phyloP scores from a whole-genome alignment of 805 yeast genomes.

The Alloascoidea hylecoeti region DNA sequence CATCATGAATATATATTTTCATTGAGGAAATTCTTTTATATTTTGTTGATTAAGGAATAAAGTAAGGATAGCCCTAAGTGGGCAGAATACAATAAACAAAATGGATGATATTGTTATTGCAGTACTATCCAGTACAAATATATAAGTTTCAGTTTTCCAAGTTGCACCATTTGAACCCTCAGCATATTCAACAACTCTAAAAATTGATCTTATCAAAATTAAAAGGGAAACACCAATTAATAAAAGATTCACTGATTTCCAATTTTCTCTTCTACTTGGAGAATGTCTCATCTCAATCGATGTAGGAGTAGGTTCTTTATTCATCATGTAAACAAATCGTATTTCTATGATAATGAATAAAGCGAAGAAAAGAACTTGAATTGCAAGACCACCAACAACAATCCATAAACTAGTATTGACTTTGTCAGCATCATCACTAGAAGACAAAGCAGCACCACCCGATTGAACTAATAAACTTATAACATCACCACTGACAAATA shows the following conservation, averaged over 20 bases:
- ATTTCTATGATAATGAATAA: slow-evolving; percentile 14
- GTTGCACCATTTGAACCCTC: slow-evolving; percentile 2
- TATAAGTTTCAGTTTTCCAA: slow-evolving; percentile 7
- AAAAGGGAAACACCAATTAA: no score
- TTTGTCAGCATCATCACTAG: no score
- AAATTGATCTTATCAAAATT: slow-evolving; percentile 54
- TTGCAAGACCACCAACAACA: slow-evolving; percentile 16
- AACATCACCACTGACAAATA: slow-evolving; percentile 13
- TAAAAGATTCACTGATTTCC: no score
- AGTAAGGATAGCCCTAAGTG: no score
- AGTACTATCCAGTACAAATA: slow-evolving; percentile 8
- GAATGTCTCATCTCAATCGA: no score
- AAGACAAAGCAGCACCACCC: slow-evolving; percentile 13
- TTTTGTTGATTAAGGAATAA: no score
- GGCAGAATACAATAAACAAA: no score
- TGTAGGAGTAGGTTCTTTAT: neutral
- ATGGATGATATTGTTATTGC: slow-evolving; percentile 8
- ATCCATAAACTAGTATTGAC: slow-evolving; percentile 15
- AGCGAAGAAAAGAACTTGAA: slow-evolving; percentile 18
- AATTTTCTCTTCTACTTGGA: no score
- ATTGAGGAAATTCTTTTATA: no score
- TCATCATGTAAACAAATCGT: slow-evolving; percentile 6
- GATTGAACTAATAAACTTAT: slow-evolving; percentile 11
- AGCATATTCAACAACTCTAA: slow-evolving; percentile 40
- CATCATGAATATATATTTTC: no score